Evolutionary conservation across 805 yeast species (phyloP), one percentile per base, ranked within the genome.

Genomic region (Ogataea methanolica): DNA sequence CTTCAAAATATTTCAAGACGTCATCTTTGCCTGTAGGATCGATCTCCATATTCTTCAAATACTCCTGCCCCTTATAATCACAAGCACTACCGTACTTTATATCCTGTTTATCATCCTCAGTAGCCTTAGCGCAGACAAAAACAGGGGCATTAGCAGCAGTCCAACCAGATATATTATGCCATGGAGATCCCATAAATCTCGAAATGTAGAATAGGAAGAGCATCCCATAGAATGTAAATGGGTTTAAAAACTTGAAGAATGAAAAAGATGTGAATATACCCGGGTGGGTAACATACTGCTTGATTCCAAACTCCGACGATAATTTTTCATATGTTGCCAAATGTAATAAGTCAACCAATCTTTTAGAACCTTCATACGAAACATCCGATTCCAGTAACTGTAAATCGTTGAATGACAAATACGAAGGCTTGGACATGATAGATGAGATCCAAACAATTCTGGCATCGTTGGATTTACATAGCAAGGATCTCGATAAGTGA

Each of bases 321-420:
- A 88, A 68, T 17, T 69, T 55, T 49, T 76, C 62, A 63, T 79
- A 86, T 2, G 90, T 78, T 8, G 87, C 90, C 39, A 78, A 65
- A 66, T 92, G 98, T 38, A 90, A 67, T 46, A 91, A 73, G 65
- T 94, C 98, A 36, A 92, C 83, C 53, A 85, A 70, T 59, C 96
- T 74, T 61, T 94, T 94, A 2, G 97, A 89, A 11, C 96, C 96
- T 64, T 92, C 98, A 62, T 94, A 94, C 6, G 96, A 81, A 43
- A 77, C 79, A 42, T 73, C 73, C 16, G 85, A 74, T 53, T 75
- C 62, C 36, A 88, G 53, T 50, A 91, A 70, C 62, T 90, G 88
- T 36, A 92, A 66, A 59, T 94, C 98, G 40, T 85, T 70, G 48
- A 82, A 73, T 17, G 92, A 82, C 35, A 92, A 72, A 61, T 79